Conservation (phyloP, 305 asterid genomes). For the Rubia peregrina region DNA sequence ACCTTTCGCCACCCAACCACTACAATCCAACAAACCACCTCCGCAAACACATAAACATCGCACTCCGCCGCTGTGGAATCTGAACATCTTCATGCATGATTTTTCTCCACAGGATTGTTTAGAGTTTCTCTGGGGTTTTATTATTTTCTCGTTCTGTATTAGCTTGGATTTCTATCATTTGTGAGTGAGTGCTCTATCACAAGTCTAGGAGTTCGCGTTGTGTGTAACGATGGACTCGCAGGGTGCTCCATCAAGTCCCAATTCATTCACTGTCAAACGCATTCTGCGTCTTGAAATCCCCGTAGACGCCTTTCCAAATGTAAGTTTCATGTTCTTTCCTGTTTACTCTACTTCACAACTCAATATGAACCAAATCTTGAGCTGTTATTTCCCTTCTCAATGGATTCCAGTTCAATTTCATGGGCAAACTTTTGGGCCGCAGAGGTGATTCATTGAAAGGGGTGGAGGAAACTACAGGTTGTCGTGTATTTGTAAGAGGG, state of each 20-base stretch:
- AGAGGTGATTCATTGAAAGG: conserved; percentile 93
- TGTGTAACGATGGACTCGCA: conserved; percentile 97
- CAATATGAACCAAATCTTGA: conserved; percentile 9
- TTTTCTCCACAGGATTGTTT: no score
- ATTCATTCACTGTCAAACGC: conserved; percentile 76
- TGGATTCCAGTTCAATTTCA: conserved; percentile 79
- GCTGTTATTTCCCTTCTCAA: not conserved
- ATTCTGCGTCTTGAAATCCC: conserved; percentile 93
- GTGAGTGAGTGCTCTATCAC: no score
- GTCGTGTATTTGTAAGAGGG: conserved; percentile 96
- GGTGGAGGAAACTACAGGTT: conserved; percentile 92
- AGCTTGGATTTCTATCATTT: no score
- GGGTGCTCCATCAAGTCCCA: conserved; percentile 99
- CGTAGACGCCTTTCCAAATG: conserved; percentile 84
- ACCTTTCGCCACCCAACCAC: no score
- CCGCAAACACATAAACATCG: no score
- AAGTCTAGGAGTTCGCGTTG: no score
- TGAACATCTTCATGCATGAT: no score
- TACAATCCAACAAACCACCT: no score
- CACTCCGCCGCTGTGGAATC: no score
- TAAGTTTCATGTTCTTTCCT: conserved; percentile 25
- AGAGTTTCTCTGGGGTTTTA: no score
- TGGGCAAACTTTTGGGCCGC: conserved; percentile 95
- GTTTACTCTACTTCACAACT: conserved; percentile 1
- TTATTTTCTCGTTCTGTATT: no score